Evolutionary conservation across 176 grass and related monocot species (phyloP).

Genomic region (Chrysopogon serrulatus): DNA sequence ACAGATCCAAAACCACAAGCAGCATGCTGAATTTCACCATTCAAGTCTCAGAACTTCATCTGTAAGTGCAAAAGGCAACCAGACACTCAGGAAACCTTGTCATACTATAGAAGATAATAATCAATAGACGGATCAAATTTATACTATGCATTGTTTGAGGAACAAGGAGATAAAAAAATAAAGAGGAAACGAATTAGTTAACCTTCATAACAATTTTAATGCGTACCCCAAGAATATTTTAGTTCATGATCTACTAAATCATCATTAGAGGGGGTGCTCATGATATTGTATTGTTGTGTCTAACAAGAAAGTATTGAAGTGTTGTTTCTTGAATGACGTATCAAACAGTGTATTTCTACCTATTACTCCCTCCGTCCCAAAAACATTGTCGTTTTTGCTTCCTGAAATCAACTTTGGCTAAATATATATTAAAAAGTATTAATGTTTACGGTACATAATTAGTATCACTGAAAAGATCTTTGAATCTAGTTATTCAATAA

Average conservation of each 20-base stretch:
- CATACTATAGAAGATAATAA: not conserved
- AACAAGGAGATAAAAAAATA: not conserved
- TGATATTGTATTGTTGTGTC: not conserved
- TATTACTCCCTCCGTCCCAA: no score
- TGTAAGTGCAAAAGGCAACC: constrained; percentile 22
- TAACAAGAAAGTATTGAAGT: not conserved
- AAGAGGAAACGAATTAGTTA: not conserved
- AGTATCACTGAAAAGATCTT: no score
- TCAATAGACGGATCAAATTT: not conserved
- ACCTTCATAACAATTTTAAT: not conserved
- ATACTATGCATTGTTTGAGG: not conserved
- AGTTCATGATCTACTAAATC: not conserved
- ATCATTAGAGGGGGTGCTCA: not conserved
- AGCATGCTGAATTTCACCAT: not conserved
- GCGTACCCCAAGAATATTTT: not conserved
- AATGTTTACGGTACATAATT: no score
- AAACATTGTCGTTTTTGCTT: no score
- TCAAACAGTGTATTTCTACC: not conserved
- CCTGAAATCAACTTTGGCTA: no score
- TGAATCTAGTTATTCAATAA: no score
- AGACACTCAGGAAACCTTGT: constrained; percentile 7
- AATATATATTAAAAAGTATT: no score
- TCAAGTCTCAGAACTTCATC: not conserved
- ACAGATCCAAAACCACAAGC: not conserved
- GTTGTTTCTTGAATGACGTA: constrained; percentile 1